These are phyloP conservation scores for Xerocomellus dryophilus DNA, from an alignment of 768 basidiomycete species.

Conservation along the genomic window DNA sequence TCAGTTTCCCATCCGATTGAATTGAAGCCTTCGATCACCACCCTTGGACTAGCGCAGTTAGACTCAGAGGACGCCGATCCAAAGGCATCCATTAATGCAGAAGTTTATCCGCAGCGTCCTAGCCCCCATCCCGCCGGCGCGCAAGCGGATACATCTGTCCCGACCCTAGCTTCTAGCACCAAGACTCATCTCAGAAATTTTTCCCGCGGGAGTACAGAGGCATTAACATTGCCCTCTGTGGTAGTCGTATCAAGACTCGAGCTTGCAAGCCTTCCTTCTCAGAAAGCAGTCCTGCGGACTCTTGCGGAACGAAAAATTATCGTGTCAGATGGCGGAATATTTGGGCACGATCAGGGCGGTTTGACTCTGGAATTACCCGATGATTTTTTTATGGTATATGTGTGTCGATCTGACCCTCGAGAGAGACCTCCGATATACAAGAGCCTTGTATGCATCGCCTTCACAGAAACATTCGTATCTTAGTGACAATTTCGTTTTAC, in stretches of 20 bases:
- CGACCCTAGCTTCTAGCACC: constrained; percentile 9
- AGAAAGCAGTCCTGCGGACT: constrained; percentile 53
- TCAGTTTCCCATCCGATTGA: constrained; percentile 21
- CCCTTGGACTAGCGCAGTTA: constrained; percentile 15
- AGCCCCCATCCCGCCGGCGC: constrained; percentile 4
- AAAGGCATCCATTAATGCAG: not conserved
- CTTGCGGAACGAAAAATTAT: constrained; percentile 51
- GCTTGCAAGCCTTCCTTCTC: constrained; percentile 49
- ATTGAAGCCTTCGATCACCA: constrained; percentile 13
- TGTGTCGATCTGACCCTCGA: constrained; percentile 60
- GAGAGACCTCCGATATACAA: constrained; percentile 68
- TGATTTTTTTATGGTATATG: constrained; percentile 68
- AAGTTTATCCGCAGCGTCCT: constrained; percentile 6
- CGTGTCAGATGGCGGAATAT: constrained; percentile 30
- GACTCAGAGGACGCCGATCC: constrained; percentile 13
- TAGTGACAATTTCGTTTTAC: constrained; percentile 4
- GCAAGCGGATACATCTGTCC: constrained; percentile 19
- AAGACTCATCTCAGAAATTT: constrained; percentile 8
- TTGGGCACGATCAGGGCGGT: constrained; percentile 26
- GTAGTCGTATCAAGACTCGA: constrained; percentile 74
- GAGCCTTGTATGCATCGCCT: constrained; percentile 51
- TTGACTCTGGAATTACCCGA: constrained; percentile 45
- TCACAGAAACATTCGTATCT: not conserved
- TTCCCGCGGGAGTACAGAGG: constrained; percentile 19
- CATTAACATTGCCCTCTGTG: constrained; percentile 48